Conservation (phyloP, 2,329 filamentous ascomycete species). For the Thielaviopsis populi region DNA sequence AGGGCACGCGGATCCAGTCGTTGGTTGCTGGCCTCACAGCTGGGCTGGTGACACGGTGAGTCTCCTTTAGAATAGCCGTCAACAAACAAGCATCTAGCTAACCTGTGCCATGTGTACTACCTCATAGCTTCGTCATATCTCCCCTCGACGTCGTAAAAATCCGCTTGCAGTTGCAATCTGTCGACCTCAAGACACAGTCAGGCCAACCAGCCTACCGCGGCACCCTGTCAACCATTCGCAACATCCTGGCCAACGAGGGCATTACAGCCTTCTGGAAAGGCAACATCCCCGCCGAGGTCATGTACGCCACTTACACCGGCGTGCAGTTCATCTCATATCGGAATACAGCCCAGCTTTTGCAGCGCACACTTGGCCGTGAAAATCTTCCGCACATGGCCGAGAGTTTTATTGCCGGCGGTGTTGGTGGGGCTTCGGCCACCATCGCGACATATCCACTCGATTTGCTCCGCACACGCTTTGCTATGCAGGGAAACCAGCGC, state of each 20-base stretch:
- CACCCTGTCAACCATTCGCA: slow-evolving; percentile 56
- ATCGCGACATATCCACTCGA: slow-evolving; percentile 82
- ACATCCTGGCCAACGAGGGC: slow-evolving; percentile 69
- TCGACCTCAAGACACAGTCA: slow-evolving; percentile 2
- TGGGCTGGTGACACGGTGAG: slow-evolving; percentile 73
- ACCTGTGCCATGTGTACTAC: neutral
- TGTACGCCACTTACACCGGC: slow-evolving; percentile 84
- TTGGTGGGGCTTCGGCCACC: slow-evolving; percentile 70
- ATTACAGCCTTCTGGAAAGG: slow-evolving; percentile 89
- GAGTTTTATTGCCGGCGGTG: slow-evolving; percentile 70
- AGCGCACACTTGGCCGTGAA: slow-evolving; percentile 30
- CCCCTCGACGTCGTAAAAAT: slow-evolving; percentile 98
- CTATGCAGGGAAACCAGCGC: slow-evolving; percentile 70
- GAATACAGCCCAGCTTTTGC: slow-evolving; percentile 52
- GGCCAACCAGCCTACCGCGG: slow-evolving; percentile 46
- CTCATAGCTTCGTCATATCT: slow-evolving; percentile 67
- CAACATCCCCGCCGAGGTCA: slow-evolving; percentile 84
- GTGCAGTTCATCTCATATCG: slow-evolving; percentile 86
- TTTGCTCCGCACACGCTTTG: slow-evolving; percentile 83
- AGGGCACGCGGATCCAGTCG: slow-evolving; percentile 43
- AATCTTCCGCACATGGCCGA: slow-evolving; percentile 51
- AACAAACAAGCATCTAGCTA: neutral
- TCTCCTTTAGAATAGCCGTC: neutral
- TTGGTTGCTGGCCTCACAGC: slow-evolving; percentile 46
- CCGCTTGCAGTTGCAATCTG: slow-evolving; percentile 69